A percentile compares a stretch with the other conserved stretches of the same genome.
Evolutionary conservation across 2,329 filamentous ascomycete genomes (phyloP).

Genomic region (Colletotrichum salicis): DNA sequence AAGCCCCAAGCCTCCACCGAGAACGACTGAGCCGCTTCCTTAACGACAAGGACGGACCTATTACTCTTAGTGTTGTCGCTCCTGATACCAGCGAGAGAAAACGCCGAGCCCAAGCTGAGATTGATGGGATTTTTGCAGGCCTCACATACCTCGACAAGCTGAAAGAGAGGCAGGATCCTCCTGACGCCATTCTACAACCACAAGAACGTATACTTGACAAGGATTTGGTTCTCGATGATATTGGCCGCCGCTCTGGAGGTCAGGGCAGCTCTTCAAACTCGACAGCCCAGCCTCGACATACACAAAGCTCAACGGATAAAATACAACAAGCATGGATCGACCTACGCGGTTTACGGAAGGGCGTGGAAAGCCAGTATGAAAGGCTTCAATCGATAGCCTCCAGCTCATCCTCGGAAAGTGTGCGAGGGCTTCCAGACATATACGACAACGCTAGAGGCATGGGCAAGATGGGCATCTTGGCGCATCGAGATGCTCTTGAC

Average conservation of each 20-base stretch:
- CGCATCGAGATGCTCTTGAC: slow-evolving; percentile 37
- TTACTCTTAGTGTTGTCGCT: too few relatives aligned
- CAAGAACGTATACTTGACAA: background rate
- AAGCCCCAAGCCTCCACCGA: background rate
- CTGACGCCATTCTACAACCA: too few relatives aligned
- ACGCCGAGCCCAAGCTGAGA: background rate
- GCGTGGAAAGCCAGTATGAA: background rate
- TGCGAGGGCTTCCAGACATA: background rate
- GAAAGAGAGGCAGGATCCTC: too few relatives aligned
- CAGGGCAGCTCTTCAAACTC: too few relatives aligned
- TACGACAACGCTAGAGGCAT: slow-evolving; percentile 34
- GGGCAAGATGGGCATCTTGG: slow-evolving; percentile 33
- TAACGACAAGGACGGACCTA: background rate
- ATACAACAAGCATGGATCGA: too few relatives aligned
- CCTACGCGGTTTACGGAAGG: too few relatives aligned
- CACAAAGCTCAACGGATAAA: too few relatives aligned
- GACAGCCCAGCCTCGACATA: too few relatives aligned
- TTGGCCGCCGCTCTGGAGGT: background rate
- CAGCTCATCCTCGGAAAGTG: background rate
- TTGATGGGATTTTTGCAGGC: background rate
- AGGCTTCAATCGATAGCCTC: background rate
- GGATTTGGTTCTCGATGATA: background rate
- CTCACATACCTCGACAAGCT: background rate
- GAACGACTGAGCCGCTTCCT: background rate
- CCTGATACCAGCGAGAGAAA: too few relatives aligned